Percentiles rank a stretch among this genome's conserved stretches.
phyloP scores from a whole-genome alignment of 371 early-diverging fungal genomes.

The Sporodiniella umbellata region DNA sequence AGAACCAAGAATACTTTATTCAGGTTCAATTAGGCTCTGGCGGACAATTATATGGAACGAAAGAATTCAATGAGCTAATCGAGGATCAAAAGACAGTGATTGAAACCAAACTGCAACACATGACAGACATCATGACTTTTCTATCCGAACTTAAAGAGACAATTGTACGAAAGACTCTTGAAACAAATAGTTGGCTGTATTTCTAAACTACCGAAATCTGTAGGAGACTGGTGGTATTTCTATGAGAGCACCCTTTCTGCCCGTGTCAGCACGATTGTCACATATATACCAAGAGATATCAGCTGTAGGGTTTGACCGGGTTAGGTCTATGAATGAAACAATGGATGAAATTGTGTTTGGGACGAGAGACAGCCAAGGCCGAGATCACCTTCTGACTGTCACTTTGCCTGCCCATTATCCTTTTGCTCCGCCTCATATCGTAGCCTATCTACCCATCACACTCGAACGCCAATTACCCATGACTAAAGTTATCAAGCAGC shows the following conservation, averaged over 20 bases:
- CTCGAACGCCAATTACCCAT: conserved; percentile 6
- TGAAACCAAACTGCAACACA: conserved; percentile 8
- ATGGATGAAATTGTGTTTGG: conserved; percentile 19
- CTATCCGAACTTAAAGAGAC: conserved; percentile 36
- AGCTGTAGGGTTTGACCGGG: conserved; percentile 20
- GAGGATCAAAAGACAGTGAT: not conserved
- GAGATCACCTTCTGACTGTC: conserved; percentile 14
- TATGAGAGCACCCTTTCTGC: conserved; percentile 2
- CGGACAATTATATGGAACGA: conserved; percentile 1
- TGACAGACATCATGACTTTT: conserved; percentile 22
- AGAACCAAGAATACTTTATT: conserved; percentile 4
- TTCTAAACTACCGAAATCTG: too few relatives aligned
- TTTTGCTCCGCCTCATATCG: conserved; percentile 5
- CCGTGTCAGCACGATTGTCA: conserved; percentile 6
- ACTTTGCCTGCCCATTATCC: conserved; percentile 22
- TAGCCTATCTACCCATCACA: conserved; percentile 13
- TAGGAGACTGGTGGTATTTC: not conserved
- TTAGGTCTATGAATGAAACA: conserved; percentile 16
- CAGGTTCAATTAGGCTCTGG: conserved; percentile 5
- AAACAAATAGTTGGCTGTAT: too few relatives aligned
- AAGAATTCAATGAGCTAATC: conserved; percentile 1
- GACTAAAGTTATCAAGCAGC: conserved; percentile 7
- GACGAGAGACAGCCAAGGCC: conserved; percentile 5
- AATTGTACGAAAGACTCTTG: too few relatives aligned
- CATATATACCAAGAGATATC: conserved; percentile 18